Evolutionary conservation across 805 yeast genomes (phyloP).

Genomic region (Cyberlindnera suaveolens): DNA sequence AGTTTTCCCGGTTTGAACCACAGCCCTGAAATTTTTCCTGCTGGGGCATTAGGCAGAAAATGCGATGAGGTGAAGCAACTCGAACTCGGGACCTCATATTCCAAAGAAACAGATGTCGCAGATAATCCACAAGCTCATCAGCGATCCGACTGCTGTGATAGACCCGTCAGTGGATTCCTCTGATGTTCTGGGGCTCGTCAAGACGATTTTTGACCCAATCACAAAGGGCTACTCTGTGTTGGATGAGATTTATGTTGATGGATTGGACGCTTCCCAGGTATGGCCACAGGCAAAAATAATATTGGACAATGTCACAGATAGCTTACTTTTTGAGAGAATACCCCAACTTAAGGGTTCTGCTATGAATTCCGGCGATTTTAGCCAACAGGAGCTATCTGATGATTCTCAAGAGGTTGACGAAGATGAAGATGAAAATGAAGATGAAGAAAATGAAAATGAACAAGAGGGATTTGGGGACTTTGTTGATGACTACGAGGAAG

Average conservation of each 20-base stretch:
- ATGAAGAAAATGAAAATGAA: slow-evolving; percentile 11
- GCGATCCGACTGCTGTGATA: neutral
- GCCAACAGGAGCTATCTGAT: slow-evolving; percentile 16
- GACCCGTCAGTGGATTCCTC: slow-evolving; percentile 3
- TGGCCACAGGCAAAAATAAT: slow-evolving; percentile 91
- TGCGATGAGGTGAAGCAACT: too few relatives aligned
- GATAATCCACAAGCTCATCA: neutral
- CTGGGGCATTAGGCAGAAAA: too few relatives aligned
- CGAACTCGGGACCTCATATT: too few relatives aligned
- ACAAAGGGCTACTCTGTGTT: slow-evolving; percentile 42
- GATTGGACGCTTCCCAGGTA: slow-evolving; percentile 83
- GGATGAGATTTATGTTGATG: slow-evolving; percentile 79
- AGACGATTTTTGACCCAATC: slow-evolving; percentile 22
- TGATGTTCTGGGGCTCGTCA: slow-evolving; percentile 14
- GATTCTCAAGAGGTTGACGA: slow-evolving; percentile 12
- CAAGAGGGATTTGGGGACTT: slow-evolving; percentile 8
- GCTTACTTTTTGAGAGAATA: slow-evolving; percentile 49
- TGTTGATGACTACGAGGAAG: slow-evolving; percentile 9
- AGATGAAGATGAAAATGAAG: slow-evolving; percentile 16
- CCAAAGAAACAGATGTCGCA: neutral
- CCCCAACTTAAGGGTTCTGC: slow-evolving; percentile 37
- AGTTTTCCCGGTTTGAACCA: too few relatives aligned
- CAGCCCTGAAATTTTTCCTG: too few relatives aligned
- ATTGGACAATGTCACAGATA: slow-evolving; percentile 68
- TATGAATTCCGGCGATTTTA: slow-evolving; percentile 17